Evolutionary conservation across 495 filamentous ascomycete genomes (phyloP), one percentile per base, ranked within the genome.

Genomic region (Penicillium macrosclerotiorum): DNA sequence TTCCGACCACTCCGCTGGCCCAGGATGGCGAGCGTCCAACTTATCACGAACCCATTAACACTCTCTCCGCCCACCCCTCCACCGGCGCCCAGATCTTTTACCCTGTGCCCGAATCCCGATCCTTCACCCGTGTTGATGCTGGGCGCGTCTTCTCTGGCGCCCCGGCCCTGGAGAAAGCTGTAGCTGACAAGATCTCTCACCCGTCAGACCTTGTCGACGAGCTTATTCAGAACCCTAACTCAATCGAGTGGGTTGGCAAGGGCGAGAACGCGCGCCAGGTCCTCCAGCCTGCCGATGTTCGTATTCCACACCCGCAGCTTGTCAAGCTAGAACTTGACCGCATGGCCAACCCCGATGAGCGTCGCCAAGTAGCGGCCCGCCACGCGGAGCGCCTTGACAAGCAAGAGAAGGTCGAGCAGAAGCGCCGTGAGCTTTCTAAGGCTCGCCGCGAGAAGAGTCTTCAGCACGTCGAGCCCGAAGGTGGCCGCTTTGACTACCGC

Each of bases 281-380:
- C 12, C 79, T 97, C 30, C 81, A 93, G 32, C 84, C 94, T 5
- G 83, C 90, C 5, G 94, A 98, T 52, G 71, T 82, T 35, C 85
- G 89, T 57, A 88, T 97, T 36, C 90, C 90, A 5, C 89, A 96
- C 62, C 90, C 92, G 2, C 86, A 95, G 56, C 72, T 97, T 31
- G 73, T 95, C 14, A 59, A 75, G 23, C 63, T 82, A 42, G 84
- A 88, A 51, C 60, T 63, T 24, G 58, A 69, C 36, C 59, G 62
- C 35, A 37, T 54, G 5, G 31, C 49, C 4, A 32, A 56, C 32
- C 63, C 67, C 1, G 43, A 55, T 58, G 49, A 60, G 65, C 35
- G 31, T 26, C 40, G 64, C 3, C 65, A 79, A 26, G 55, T 66
- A 2, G 45, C 63, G 3, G 51, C 64, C 20, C 64, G 68, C 33